Evolutionary conservation across 257 asterid species (phyloP).

Genomic region (Mitragyna speciosa): DNA sequence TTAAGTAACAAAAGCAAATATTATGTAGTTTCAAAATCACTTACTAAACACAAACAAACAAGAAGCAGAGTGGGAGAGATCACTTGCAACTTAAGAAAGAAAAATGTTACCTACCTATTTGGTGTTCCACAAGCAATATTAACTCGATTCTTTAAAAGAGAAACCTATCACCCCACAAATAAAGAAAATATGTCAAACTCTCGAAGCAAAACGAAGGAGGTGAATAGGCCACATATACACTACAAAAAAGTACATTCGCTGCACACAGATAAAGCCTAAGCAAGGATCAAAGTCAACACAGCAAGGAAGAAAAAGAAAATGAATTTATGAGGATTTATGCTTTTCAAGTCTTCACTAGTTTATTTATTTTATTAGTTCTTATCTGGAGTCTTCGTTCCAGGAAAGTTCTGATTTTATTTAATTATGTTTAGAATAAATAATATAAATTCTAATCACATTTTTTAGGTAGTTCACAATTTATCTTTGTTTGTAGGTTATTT

Average conservation of each 20-base stretch:
- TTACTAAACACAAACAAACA: background rate
- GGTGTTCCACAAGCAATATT: slow-evolving; percentile 98
- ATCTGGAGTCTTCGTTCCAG: no score
- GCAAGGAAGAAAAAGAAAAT: background rate
- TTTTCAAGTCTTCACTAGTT: background rate
- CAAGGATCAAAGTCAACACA: background rate
- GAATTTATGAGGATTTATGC: no score
- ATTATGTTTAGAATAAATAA: no score
- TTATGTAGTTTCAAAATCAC: background rate
- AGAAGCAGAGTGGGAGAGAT: background rate
- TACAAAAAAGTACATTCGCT: background rate
- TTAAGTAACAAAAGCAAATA: background rate
- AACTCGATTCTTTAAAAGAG: slow-evolving; percentile 65
- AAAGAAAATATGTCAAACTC: slow-evolving; percentile 14
- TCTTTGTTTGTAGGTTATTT: no score
- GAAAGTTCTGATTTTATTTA: no score
- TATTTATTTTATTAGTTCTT: background rate
- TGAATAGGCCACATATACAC: background rate
- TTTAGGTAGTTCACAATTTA: no score
- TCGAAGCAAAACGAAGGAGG: background rate
- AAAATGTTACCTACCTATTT: slow-evolving; percentile 56
- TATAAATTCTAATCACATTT: no score
- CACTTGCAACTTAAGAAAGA: slow-evolving; percentile 15
- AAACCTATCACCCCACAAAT: slow-evolving; percentile 42
- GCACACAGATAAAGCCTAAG: background rate